These are phyloP conservation scores for Polyporus arcularius DNA, from an alignment of 768 basidiomycete genomes.

Conservation along the genomic window DNA sequence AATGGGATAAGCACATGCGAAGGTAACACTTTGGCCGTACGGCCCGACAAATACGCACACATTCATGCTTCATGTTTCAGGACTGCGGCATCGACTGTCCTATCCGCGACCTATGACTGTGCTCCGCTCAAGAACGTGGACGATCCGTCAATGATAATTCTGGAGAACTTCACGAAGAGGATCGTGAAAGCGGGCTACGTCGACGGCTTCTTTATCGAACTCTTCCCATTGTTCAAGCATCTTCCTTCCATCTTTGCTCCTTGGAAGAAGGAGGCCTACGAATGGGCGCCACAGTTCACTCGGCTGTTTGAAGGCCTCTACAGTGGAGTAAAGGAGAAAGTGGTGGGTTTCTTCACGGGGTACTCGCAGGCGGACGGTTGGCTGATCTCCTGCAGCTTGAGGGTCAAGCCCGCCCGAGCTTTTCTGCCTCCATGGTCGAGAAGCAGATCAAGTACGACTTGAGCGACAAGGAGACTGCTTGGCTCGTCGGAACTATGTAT, in stretches of 20 bases:
- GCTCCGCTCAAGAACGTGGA: conserved; percentile 17
- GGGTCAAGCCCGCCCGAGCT: conserved; percentile 4
- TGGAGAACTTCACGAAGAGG: conserved; percentile 29
- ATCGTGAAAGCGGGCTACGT: conserved; percentile 37
- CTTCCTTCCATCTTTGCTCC: conserved; percentile 32
- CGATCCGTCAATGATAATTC: conserved; percentile 21
- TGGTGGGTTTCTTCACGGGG: neutral
- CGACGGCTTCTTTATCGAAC: conserved; percentile 38
- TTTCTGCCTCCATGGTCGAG: conserved; percentile 15
- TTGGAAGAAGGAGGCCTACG: conserved; percentile 31
- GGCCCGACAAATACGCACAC: neutral
- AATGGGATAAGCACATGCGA: conserved; percentile 35
- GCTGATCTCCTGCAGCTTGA: neutral
- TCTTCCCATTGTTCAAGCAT: conserved; percentile 36
- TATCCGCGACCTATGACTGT: conserved; percentile 29
- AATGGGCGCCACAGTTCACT: conserved; percentile 28
- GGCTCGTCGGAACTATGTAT: conserved; percentile 25
- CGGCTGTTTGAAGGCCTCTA: conserved; percentile 26
- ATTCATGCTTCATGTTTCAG: conserved; percentile 11
- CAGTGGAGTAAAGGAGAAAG: conserved; percentile 7
- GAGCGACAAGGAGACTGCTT: conserved; percentile 17
- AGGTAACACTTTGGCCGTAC: conserved; percentile 13
- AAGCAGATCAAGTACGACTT: conserved; percentile 11
- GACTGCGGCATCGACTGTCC: conserved; percentile 30
- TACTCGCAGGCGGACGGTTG: too few relatives aligned